Conservation (phyloP, 129 eudicot genomes). For the Centella asiatica region DNA sequence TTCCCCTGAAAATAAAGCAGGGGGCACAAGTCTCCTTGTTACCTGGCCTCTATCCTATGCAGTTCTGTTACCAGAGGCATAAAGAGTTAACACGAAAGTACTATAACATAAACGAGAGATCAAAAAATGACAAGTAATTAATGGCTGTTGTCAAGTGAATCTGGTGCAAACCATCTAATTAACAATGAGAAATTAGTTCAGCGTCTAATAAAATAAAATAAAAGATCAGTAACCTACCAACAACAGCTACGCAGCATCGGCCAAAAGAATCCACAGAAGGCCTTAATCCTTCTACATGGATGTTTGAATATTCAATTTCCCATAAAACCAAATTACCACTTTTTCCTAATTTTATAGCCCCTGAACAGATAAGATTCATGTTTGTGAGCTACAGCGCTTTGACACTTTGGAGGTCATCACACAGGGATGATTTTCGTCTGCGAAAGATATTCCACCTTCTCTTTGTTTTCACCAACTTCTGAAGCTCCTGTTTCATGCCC, state of each 20-base stretch:
- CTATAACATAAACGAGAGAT: not conserved
- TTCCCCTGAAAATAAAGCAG: too few relatives aligned
- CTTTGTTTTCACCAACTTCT: slow-evolving; percentile 31
- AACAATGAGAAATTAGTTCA: not conserved
- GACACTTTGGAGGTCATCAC: slow-evolving; percentile 10
- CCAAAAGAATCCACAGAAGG: not conserved
- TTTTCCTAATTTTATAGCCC: too few relatives aligned
- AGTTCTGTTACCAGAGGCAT: not conserved
- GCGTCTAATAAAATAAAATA: not conserved
- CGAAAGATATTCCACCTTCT: slow-evolving; percentile 32
- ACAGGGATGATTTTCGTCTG: slow-evolving; percentile 19
- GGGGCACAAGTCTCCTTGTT: too few relatives aligned
- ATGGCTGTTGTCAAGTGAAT: not conserved
- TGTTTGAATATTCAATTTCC: not conserved
- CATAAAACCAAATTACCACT: not conserved
- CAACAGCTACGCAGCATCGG: not conserved
- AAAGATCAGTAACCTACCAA: not conserved
- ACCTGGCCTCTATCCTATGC: too few relatives aligned
- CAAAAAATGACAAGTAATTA: not conserved
- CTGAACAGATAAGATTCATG: not conserved
- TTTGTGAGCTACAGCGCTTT: slow-evolving; percentile 1
- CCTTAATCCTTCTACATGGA: not conserved
- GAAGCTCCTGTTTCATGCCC: slow-evolving; percentile 33
- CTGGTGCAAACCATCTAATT: not conserved
- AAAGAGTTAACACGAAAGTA: too few relatives aligned